Evolutionary conservation across 495 filamentous ascomycete genomes (phyloP), one percentile per base, ranked within the genome.

Genomic region (Aspergillus carlsbadensis): DNA sequence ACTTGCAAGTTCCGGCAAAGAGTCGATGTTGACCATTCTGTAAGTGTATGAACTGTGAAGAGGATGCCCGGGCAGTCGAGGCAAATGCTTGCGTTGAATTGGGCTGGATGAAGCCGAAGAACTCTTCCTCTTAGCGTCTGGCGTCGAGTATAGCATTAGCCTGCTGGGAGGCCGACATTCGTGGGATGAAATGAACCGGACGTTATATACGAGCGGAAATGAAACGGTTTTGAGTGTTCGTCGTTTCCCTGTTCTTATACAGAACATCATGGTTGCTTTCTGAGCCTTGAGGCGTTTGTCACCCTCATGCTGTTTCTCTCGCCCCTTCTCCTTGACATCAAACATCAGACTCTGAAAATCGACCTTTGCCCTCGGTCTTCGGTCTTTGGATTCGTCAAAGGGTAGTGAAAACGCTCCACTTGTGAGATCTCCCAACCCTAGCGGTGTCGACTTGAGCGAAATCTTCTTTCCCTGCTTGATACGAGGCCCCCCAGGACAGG

Each of bases 131-230:
- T 75, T 80, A 21, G 77, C 71, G 18, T 74, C 77, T 29, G 80
- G 58, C 50, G 79, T 51, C 15, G 57, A 60, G 18, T 59, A 58
- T 5, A 57, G 57, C 14, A 69, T 58, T 24, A 65, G 54, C 0
- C 71, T 77, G 7, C 70, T 71, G 2, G 85, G 84, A 6, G 82
- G 78, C 5, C 79, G 79, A 43, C 86, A 89, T 43, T 83, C 83
- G 52, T 87, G 82, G 0, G 82, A 81, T 7, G 86, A 85, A 40
- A 88, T 74, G 63, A 88, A 88, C 58, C 81, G 78, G 39, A 87
- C 79, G 58, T 88, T 84, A 60, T 87, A 79, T n/a, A 65, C 66
- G 47, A 89, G 64, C 3, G 75, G 62, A 40, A 82, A 78, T 6
- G 73, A 71, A 36, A 79, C 59, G 15, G 75, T 73, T 33, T 66